phyloP scores from a whole-genome alignment of 1,139 yeast species.

The Debaryomyces robertsiae region DNA sequence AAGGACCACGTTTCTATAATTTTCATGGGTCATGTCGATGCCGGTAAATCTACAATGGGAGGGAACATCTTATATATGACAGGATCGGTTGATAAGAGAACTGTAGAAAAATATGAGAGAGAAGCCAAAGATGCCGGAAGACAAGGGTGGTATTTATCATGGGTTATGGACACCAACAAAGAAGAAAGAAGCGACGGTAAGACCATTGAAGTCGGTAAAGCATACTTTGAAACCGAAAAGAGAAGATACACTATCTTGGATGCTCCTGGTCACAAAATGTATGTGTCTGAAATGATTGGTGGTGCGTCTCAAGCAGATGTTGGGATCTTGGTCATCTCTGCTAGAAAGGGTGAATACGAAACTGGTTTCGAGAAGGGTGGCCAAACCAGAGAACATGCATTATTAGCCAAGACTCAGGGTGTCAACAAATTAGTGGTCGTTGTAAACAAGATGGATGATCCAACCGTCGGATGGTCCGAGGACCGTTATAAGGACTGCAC shows the following conservation, averaged over 20 bases:
- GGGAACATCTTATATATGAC: conserved; percentile 92
- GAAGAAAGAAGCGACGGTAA: conserved; percentile 99
- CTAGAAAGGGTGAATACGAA: conserved; percentile 98
- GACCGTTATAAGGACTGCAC: conserved; percentile 97
- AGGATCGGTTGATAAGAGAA: conserved; percentile 97
- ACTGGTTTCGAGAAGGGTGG: conserved; percentile 99
- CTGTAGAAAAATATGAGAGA: conserved; percentile 97
- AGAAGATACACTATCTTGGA: conserved; percentile 97
- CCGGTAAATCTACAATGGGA: conserved; percentile 99
- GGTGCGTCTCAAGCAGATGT: conserved; percentile 99
- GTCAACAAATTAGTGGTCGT: conserved; percentile 91
- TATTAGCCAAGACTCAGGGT: conserved; percentile 97
- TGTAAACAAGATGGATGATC: conserved; percentile 98
- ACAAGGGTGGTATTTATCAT: conserved; percentile 98
- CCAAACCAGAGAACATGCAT: conserved; percentile 98
- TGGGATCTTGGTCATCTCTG: conserved; percentile 94
- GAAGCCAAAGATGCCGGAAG: conserved; percentile 99
- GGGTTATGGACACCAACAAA: conserved; percentile 99
- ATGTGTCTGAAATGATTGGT: conserved; percentile 98
- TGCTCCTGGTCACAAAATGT: conserved; percentile 99
- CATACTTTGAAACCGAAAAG: conserved; percentile 95
- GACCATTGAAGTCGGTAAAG: conserved; percentile 98
- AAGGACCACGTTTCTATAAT: conserved; percentile 95
- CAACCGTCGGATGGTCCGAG: conserved; percentile 94
- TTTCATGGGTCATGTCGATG: conserved; percentile 99